Evolutionary conservation across 768 basidiomycete genomes (phyloP).

Genomic region (Tephrocybe sp.): DNA sequence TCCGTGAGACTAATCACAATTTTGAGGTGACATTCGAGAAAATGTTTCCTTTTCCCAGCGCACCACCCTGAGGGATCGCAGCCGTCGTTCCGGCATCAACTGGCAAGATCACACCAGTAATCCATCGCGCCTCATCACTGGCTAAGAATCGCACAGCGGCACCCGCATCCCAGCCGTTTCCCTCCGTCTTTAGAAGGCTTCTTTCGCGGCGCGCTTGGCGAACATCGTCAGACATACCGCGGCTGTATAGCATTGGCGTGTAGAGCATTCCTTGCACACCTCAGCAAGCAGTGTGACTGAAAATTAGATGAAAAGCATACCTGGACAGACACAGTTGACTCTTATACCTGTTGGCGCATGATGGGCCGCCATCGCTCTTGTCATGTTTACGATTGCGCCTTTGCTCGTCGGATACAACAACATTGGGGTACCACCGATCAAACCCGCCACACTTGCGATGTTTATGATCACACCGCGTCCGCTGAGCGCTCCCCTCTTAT

Average conservation of each 20-base stretch:
- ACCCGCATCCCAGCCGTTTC: conserved; percentile 42
- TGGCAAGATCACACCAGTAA: conserved; percentile 36
- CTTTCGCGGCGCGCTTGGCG: conserved; percentile 33
- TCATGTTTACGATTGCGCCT: conserved; percentile 42
- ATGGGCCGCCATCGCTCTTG: conserved; percentile 41
- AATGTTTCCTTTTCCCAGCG: conserved; percentile 4
- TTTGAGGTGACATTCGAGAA: conserved; percentile 4
- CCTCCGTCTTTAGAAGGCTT: conserved; percentile 38
- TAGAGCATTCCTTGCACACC: conserved; percentile 33
- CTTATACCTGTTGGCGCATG: conserved; percentile 37
- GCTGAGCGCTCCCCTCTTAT: conserved; percentile 22
- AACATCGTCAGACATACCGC: conserved; percentile 31
- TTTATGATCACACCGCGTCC: conserved; percentile 41
- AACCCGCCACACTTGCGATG: conserved; percentile 34
- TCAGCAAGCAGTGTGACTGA: conserved; percentile 1
- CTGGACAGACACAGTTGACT: conserved; percentile 40
- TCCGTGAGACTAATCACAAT: not conserved
- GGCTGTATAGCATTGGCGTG: conserved; percentile 39
- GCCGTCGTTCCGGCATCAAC: conserved; percentile 41
- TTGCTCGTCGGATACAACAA: conserved; percentile 41
- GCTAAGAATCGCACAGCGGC: conserved; percentile 37
- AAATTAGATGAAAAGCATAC: conserved; percentile 17
- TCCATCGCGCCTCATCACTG: conserved; percentile 41
- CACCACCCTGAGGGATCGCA: conserved; percentile 17
- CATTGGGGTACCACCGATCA: conserved; percentile 36